A percentile compares a stretch with the other conserved stretches of the same genome.
Conservation (phyloP, 441 rosid genomes). For the Croton setiger region DNA sequence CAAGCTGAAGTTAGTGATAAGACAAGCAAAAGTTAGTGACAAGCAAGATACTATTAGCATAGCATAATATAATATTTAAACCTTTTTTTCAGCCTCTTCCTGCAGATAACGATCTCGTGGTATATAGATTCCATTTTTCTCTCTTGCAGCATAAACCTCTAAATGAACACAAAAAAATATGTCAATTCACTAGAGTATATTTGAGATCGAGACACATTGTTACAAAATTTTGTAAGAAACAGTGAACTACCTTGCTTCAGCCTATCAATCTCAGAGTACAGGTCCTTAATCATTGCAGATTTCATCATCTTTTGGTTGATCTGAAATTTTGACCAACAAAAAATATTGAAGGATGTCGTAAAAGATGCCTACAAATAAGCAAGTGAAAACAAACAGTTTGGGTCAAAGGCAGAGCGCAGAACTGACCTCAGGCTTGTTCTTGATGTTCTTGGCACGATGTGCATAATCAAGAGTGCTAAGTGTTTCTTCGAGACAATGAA, state of each 20-base stretch:
- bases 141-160: constrained; percentile 99
- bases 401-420: constrained; percentile 14
- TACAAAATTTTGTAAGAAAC: constrained; percentile 17
- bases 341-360: constrained; percentile 23
- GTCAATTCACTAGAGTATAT: constrained; percentile 5
- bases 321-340: constrained; percentile 38
- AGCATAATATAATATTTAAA: constrained; percentile 23
- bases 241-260: constrained; percentile 73
- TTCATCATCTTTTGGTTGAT: constrained; percentile 99
- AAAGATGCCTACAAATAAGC: constrained; percentile 13
- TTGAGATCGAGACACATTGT: not conserved
- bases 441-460: constrained; percentile 95
- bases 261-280: constrained; percentile 89
- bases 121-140: constrained; percentile 95
- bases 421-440: constrained; percentile 94
- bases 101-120: constrained; percentile 89
- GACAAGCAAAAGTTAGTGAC: constrained; percentile 11
- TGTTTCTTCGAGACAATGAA: constrained; percentile 95
- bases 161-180: constrained; percentile 21
- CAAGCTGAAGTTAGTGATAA: constrained; percentile 14
- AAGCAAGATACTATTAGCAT: not conserved
- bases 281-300: constrained; percentile 88
- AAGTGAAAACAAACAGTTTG: constrained; percentile 8
- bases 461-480: constrained; percentile 98
- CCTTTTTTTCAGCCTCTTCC: constrained; percentile 99